Percentiles rank a stretch among this genome's conserved stretches.
phyloP scores from a whole-genome alignment of 257 asterid genomes.

The Anisodus tanguticus region DNA sequence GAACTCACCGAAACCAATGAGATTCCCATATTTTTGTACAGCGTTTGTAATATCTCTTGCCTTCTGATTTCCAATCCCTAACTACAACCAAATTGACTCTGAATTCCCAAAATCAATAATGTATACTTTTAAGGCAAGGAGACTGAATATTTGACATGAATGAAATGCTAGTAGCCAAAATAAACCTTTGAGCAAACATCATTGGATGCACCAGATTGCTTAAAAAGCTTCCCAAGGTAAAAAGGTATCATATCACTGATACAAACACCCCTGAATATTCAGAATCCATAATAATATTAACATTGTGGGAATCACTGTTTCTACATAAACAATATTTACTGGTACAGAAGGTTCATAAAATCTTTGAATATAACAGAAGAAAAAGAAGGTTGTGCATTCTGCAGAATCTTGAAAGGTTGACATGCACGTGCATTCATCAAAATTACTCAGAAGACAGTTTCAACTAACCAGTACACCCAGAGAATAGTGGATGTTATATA shows the following conservation, averaged over 20 bases:
- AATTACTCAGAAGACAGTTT: conserved; percentile 13
- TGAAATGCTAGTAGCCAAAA: conserved; percentile 27
- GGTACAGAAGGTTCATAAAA: conserved; percentile 9
- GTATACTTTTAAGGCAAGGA: neutral
- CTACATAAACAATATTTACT: neutral
- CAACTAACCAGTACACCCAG: conserved; percentile 90
- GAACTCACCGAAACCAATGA: conserved; percentile 85
- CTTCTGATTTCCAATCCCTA: conserved; percentile 80
- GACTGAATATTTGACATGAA: conserved; percentile 18
- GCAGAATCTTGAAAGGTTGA: neutral
- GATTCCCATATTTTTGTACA: conserved; percentile 79
- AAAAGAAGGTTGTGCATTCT: conserved; percentile 2
- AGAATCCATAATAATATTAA: neutral
- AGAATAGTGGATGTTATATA: conserved; percentile 69
- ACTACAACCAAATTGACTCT: conserved; percentile 44
- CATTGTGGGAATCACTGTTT: neutral
- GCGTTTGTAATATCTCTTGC: conserved; percentile 55
- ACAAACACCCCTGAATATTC: conserved; percentile 76
- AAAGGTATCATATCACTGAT: conserved; percentile 94
- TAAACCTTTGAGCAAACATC: conserved; percentile 76
- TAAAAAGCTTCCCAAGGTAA: conserved; percentile 76
- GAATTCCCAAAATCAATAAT: conserved; percentile 23
- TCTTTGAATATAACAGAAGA: neutral
- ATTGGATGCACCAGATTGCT: conserved; percentile 66
- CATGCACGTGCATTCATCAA: conserved; percentile 8